Evolutionary conservation across 163 green algal genomes (phyloP).

Genomic region (Trebouxia gelatinosa): DNA sequence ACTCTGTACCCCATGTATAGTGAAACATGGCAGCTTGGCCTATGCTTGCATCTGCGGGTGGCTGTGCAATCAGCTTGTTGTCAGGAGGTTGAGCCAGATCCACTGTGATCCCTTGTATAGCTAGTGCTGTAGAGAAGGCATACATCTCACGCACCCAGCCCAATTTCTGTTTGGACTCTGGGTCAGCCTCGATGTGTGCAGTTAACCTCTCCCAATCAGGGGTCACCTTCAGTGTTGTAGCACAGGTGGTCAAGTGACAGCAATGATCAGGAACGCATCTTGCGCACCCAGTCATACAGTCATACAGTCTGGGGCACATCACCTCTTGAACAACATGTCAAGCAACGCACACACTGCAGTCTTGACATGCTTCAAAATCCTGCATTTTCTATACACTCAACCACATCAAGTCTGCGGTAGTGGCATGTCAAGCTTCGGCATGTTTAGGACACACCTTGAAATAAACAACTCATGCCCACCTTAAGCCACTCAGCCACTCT

Average conservation of each 20-base stretch:
- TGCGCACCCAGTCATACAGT: background rate
- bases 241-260: too few relatives aligned
- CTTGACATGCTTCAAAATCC: too few relatives aligned
- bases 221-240: constrained; percentile 41
- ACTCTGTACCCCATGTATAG: constrained; percentile 87
- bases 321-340: background rate
- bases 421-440: too few relatives aligned
- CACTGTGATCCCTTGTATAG: constrained; percentile 47
- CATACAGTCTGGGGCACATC: background rate
- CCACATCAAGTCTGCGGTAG: too few relatives aligned
- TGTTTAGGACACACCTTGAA: too few relatives aligned
- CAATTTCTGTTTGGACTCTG: constrained; percentile 72
- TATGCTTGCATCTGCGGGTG: constrained; percentile 62
- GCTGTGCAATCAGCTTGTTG: constrained; percentile 69
- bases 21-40: constrained; percentile 78
- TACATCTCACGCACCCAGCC: constrained; percentile 90
- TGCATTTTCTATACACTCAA: too few relatives aligned
- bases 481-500: constrained; percentile 54
- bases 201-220: constrained; percentile 85
- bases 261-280: too few relatives aligned
- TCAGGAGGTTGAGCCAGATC: constrained; percentile 49
- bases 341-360: too few relatives aligned
- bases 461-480: too few relatives aligned
- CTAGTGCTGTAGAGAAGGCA: constrained; percentile 65
- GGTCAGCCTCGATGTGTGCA: constrained; percentile 80